Conservation (phyloP, 1,139 yeast genomes). For the Kluyveromyces sp. region DNA sequence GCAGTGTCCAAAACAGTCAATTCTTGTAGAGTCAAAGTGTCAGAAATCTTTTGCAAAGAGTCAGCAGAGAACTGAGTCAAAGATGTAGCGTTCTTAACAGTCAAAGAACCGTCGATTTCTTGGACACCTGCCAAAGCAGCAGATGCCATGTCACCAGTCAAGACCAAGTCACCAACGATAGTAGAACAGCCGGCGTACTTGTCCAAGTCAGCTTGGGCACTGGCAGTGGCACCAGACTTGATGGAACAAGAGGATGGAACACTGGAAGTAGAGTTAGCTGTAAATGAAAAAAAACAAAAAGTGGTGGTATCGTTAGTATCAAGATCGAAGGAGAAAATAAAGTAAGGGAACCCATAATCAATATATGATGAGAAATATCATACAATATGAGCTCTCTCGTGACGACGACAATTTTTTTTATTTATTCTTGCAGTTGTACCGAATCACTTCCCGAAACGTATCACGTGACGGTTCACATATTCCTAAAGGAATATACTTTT, state of each 20-base stretch:
- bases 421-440: too few species aligned
- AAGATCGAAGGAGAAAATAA: background rate
- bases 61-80: conserved; percentile 69
- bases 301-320: conserved; percentile 3
- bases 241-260: conserved; percentile 36
- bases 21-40: conserved; percentile 51
- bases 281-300: background rate
- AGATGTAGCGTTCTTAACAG: conserved; percentile 54
- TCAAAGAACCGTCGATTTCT: conserved; percentile 69
- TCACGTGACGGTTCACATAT: too few species aligned
- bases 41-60: conserved; percentile 64
- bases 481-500: too few species aligned
- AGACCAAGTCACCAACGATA: conserved; percentile 68
- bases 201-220: conserved; percentile 74
- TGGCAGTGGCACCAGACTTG: conserved; percentile 55
- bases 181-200: conserved; percentile 66
- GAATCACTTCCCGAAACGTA: too few species aligned
- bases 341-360: too few species aligned
- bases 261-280: conserved; percentile 25
- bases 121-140: conserved; percentile 54
- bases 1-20: conserved; percentile 63
- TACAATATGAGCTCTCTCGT: too few species aligned
- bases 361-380: too few species aligned
- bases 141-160: conserved; percentile 54
- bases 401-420: too few species aligned